phyloP scores from a whole-genome alignment of 1,284 basidiomycete genomes.

The Irpex rosettiformis region DNA sequence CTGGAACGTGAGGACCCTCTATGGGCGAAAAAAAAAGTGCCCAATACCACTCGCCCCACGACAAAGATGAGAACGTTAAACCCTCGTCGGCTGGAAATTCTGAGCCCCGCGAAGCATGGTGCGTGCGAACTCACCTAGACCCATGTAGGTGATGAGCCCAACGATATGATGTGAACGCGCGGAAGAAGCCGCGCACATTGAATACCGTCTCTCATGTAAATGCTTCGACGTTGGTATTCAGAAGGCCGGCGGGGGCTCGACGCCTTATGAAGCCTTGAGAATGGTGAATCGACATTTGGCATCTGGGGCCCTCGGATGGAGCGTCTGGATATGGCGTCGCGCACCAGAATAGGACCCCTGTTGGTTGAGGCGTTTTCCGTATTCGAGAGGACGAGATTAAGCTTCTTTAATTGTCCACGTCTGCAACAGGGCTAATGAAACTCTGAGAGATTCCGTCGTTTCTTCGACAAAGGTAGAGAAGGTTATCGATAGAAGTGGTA shows the following conservation, averaged over 20 bases:
- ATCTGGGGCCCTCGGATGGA: not conserved
- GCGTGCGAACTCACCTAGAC: not conserved
- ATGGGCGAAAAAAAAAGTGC: not conserved
- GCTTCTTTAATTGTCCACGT: not conserved
- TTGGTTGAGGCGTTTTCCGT: not conserved
- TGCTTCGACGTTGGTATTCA: not conserved
- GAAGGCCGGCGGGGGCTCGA: not conserved
- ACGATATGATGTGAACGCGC: conserved; percentile 1
- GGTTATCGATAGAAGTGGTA: not conserved
- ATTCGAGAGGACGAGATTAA: not conserved
- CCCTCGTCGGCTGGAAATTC: not conserved
- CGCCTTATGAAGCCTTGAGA: not conserved
- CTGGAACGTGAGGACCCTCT: not conserved
- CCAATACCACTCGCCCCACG: not conserved
- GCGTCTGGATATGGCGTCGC: not conserved
- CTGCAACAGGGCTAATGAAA: not conserved
- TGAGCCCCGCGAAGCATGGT: not conserved
- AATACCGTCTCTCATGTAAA: not conserved
- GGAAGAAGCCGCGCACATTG: not conserved
- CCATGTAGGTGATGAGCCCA: not conserved
- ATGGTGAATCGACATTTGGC: not conserved
- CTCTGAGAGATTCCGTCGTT: not conserved
- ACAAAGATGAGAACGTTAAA: not conserved
- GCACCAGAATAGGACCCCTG: not conserved
- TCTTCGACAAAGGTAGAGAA: not conserved